A percentile compares a stretch with the other conserved stretches of the same genome.
phyloP scores from a whole-genome alignment of 2,329 filamentous ascomycete species.

The Rhynchosporium graminicola region DNA sequence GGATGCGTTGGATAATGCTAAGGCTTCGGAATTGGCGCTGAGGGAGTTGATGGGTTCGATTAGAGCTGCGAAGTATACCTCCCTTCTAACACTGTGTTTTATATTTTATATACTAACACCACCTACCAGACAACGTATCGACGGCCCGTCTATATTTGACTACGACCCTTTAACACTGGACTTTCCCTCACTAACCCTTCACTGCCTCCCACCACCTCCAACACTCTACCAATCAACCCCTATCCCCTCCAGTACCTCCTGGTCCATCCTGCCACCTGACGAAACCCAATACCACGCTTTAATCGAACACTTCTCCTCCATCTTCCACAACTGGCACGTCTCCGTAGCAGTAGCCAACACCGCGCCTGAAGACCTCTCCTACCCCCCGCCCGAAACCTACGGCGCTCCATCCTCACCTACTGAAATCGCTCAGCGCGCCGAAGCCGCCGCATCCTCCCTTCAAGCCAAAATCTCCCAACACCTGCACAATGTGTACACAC shows the following conservation, averaged over 20 bases:
- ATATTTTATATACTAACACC: slow-evolving; percentile 20
- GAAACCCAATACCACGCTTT: slow-evolving; percentile 74
- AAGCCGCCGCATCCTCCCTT: slow-evolving; percentile 48
- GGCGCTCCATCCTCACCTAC: slow-evolving; percentile 39
- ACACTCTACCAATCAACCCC: slow-evolving; percentile 78
- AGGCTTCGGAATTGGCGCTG: slow-evolving; percentile 81
- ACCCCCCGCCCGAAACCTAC: slow-evolving; percentile 45
- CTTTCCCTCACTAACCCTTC: slow-evolving; percentile 82
- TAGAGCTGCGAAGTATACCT: slow-evolving; percentile 74
- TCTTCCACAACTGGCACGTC: slow-evolving; percentile 67
- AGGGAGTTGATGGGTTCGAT: slow-evolving; percentile 80
- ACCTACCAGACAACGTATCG: slow-evolving; percentile 52
- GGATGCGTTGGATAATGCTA: slow-evolving; percentile 76
- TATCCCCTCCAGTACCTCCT: slow-evolving; percentile 75
- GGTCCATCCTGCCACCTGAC: slow-evolving; percentile 76
- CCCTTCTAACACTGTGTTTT: not conserved
- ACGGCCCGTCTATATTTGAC: slow-evolving; percentile 64
- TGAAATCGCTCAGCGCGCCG: slow-evolving; percentile 40
- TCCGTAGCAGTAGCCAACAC: slow-evolving; percentile 54
- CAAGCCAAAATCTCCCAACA: slow-evolving; percentile 74
- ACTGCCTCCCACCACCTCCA: slow-evolving; percentile 76
- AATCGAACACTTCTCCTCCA: slow-evolving; percentile 63
- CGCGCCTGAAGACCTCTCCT: slow-evolving; percentile 51
- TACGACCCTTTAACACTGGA: slow-evolving; percentile 85
- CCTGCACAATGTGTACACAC: slow-evolving; percentile 71